Base-by-base conservation (phyloP, 495 filamentous ascomycete genomes). In the Trichoderma reesei region DNA sequence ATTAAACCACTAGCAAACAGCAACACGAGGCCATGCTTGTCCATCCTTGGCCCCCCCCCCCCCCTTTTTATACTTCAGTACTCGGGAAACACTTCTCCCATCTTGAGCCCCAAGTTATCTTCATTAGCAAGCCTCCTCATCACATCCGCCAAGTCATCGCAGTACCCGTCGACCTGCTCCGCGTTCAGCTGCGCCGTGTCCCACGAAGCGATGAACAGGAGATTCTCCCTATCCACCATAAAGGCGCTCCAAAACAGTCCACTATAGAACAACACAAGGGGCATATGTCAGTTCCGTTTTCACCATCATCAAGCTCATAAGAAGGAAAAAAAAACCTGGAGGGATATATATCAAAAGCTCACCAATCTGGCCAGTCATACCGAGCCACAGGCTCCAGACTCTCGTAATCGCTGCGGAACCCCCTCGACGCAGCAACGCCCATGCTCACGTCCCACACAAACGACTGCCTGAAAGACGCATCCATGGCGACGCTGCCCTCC, bases 311-410 rank as follows among this genome's bases (percentile, higher is more conserved):
- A 26, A 26, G 26, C 26, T 26, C 26, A 26, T 26, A 1, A 26
- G 26, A 1, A 26, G 1, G 1, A 26, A 26, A 26, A 26, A 26
- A 26, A 60, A 42, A 13, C 34, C 5, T 8, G 8, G 18, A 41
- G 59, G 33, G 42, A 31, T 33, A 61, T 33, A 61, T 3, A 14
- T 20, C 13, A 10, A 20, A 13, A 16, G 63, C 67, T 63, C 42
- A 68, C 67, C 65, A 67, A 63, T 70, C 68, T 18, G 64, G 56
- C 68, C 68, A 70, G 56, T 70, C 68, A 39, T 65, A 59, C 16
- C 66, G 41, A 3, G 38, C 64, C 34, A 67, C 62, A 3, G 62
- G 42, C 46, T 67, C 66, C 41, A 70, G 18, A 41, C n/a, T 33
- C 48, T 65, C 60, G 18, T 41, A 61, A 41, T 48, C 64, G 44